These are phyloP conservation scores for Bruguiera hainesii DNA, from an alignment of 441 rosid genomes.

Conservation along the genomic window DNA sequence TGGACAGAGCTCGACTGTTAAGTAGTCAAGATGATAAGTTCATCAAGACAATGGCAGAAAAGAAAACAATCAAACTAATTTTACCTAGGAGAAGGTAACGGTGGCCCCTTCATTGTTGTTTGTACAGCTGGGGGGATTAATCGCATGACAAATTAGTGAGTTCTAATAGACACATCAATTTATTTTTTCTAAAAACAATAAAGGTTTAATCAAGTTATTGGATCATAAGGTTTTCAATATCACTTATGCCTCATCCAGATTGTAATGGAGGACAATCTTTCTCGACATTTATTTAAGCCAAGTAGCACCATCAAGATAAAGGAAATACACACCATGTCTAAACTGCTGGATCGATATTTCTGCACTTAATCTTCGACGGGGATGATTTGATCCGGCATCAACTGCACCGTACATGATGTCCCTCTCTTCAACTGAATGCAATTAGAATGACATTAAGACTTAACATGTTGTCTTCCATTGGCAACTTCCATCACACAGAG, in stretches of 20 bases:
- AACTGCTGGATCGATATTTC: conserved; percentile 37
- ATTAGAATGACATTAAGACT: not conserved
- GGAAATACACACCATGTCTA: conserved; percentile 33
- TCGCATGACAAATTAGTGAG: conserved; percentile 12
- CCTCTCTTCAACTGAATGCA: conserved; percentile 33
- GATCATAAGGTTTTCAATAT: not conserved
- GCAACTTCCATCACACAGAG: not conserved
- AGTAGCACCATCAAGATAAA: too few species aligned
- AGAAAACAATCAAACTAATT: not conserved
- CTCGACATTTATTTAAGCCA: too few species aligned
- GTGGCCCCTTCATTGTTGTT: conserved; percentile 36
- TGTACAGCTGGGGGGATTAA: conserved; percentile 36
- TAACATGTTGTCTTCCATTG: not conserved
- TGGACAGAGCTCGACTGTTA: not conserved
- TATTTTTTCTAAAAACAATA: not conserved
- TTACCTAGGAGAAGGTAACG: conserved; percentile 37
- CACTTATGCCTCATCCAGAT: too few species aligned
- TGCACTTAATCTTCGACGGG: conserved; percentile 28
- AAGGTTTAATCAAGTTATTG: not conserved
- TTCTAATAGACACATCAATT: not conserved
- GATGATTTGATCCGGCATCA: conserved; percentile 19
- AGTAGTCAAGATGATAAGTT: conserved; percentile 7
- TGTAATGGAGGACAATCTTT: too few species aligned
- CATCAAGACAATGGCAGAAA: not conserved
- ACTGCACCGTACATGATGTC: conserved; percentile 10